A percentile compares a stretch with the other conserved stretches of the same genome.
Conservation (phyloP, 129 eudicot genomes). For the Pulicaria dysenterica region DNA sequence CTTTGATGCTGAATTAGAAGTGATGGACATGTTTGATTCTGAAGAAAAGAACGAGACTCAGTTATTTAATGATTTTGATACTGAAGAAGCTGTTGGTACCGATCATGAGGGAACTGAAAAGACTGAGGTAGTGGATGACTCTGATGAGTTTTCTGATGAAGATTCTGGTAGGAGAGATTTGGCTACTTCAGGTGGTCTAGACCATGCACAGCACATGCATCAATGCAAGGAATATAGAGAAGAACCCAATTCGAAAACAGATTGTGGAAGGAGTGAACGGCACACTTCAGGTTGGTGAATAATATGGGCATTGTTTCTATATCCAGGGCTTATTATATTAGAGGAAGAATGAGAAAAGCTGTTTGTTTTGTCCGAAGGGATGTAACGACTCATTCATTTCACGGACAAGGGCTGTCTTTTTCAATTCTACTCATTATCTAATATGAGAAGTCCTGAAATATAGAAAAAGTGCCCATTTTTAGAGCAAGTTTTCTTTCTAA, state of each 20-base stretch:
- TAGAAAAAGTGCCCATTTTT: too few relatives aligned
- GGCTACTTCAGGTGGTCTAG: conserved; percentile 3
- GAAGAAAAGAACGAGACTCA: conserved; percentile 43
- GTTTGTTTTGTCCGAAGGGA: too few relatives aligned
- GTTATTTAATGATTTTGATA: conserved; percentile 49
- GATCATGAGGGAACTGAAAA: conserved; percentile 45
- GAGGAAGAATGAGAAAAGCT: too few relatives aligned
- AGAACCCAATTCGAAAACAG: conserved; percentile 22
- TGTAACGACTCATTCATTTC: too few relatives aligned
- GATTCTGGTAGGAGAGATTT: conserved; percentile 31
- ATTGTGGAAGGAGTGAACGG: conserved; percentile 28
- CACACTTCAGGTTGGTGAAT: conserved; percentile 47
- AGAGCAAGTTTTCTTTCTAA: too few relatives aligned
- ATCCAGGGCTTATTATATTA: too few relatives aligned
- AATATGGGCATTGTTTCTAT: not conserved
- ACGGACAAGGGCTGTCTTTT: too few relatives aligned
- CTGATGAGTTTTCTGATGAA: conserved; percentile 46
- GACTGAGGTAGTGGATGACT: conserved; percentile 50
- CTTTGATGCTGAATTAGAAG: conserved; percentile 57
- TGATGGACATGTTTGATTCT: conserved; percentile 40
- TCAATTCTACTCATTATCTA: too few relatives aligned
- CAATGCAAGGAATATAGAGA: conserved; percentile 23
- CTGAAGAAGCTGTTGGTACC: conserved; percentile 46
- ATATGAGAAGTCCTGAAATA: too few relatives aligned
- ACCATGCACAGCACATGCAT: conserved; percentile 13